These are phyloP conservation scores for Alternaria sp. DNA, from an alignment of 2,329 filamentous ascomycete species.

Conservation along the genomic window DNA sequence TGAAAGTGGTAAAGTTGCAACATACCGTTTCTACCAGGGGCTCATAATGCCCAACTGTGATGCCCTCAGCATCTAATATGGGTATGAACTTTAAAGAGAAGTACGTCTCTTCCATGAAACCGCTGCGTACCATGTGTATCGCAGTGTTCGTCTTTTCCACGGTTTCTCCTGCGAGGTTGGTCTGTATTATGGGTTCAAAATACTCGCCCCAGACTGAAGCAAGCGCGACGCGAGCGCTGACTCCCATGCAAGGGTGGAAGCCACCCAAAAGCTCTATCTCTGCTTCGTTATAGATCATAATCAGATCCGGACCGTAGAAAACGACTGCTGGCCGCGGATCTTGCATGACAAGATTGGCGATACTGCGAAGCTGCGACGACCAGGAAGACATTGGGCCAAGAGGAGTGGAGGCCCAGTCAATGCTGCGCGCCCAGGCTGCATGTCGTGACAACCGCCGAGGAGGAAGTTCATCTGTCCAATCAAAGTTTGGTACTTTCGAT, in stretches of 20 bases:
- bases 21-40: conserved; percentile 77
- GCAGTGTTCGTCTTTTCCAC: conserved; percentile 66
- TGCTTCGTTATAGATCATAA: conserved; percentile 48
- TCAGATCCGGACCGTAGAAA: conserved; percentile 53
- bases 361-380: conserved; percentile 70
- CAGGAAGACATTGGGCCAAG: conserved; percentile 76
- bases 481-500: conserved; percentile 12
- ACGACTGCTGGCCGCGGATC: conserved; percentile 63
- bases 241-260: conserved; percentile 64
- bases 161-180: conserved; percentile 29
- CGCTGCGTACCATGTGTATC: conserved; percentile 71
- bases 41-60: conserved; percentile 75
- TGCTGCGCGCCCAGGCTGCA: conserved; percentile 54
- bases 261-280: conserved; percentile 39
- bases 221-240: conserved; percentile 67
- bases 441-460: conserved; percentile 15
- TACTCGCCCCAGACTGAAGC: conserved; percentile 64
- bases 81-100: conserved; percentile 82
- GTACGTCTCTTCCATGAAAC: conserved; percentile 76
- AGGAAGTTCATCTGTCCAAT: conserved; percentile 25
- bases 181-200: conserved; percentile 31
- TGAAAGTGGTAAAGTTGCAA: background rate
- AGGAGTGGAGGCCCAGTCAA: conserved; percentile 74
- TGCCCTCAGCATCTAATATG: conserved; percentile 71
- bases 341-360: conserved; percentile 78